These are phyloP conservation scores for Rutstroemia sydowiana DNA, from an alignment of 2,329 filamentous ascomycete genomes.

Conservation along the genomic window DNA sequence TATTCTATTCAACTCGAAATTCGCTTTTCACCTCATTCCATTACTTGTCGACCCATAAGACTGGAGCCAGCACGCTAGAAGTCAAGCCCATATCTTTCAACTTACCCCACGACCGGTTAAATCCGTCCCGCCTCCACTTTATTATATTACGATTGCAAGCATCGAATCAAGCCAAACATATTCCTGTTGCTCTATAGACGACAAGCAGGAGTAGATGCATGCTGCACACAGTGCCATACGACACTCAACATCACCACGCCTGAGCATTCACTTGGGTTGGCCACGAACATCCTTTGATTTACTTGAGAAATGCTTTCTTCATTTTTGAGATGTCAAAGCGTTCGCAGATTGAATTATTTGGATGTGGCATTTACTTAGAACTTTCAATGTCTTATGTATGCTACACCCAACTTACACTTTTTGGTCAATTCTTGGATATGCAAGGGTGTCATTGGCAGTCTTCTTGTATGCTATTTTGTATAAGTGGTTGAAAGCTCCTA, in stretches of 20 bases:
- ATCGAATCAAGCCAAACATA: neutral
- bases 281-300: too few species aligned
- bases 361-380: too few species aligned
- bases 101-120: neutral
- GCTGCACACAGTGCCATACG: neutral
- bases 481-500: too few species aligned
- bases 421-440: too few species aligned
- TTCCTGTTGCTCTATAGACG: constrained; percentile 1
- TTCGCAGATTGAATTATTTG: neutral
- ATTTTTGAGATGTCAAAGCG: neutral
- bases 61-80: constrained; percentile 4
- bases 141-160: neutral
- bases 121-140: neutral
- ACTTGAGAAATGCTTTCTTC: too few species aligned
- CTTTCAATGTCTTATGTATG: too few species aligned
- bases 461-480: too few species aligned
- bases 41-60: neutral
- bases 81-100: constrained; percentile 2
- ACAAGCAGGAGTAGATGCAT: constrained; percentile 1
- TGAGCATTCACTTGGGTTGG: neutral
- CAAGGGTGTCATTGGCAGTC: too few species aligned
- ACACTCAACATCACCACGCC: neutral
- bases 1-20: constrained; percentile 1
- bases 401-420: too few species aligned
- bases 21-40: neutral